These are phyloP conservation scores for Globisporangium nagaii DNA, from an alignment of 352 stramenopile species.

Conservation along the genomic window DNA sequence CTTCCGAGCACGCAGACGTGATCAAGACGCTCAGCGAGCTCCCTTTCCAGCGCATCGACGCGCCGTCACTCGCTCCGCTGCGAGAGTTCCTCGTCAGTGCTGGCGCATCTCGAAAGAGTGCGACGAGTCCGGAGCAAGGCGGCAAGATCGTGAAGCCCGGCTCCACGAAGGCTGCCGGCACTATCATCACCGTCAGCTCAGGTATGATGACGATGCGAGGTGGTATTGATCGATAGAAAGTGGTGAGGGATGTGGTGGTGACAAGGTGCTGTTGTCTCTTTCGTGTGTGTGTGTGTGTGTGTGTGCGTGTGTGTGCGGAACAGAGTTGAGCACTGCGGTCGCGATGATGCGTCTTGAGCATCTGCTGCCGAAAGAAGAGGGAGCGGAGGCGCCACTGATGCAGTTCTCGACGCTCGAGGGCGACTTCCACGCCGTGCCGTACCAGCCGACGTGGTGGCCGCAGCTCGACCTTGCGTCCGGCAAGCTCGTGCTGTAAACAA, in stretches of 20 bases:
- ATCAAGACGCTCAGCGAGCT: constrained; percentile 41
- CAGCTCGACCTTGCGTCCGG: constrained; percentile 59
- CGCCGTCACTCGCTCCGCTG: constrained; percentile 24
- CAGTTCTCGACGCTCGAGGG: constrained; percentile 64
- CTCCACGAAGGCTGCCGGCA: constrained; percentile 57
- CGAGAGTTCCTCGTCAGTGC: constrained; percentile 42
- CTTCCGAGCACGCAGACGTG: constrained; percentile 41
- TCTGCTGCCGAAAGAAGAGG: constrained; percentile 41
- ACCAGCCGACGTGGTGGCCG: constrained; percentile 73
- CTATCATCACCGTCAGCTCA: constrained; percentile 38
- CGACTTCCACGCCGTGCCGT: constrained; percentile 63
- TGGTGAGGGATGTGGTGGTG: too few relatives aligned
- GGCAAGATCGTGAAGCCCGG: constrained; percentile 49
- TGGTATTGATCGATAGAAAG: background rate
- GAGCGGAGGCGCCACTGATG: constrained; percentile 30
- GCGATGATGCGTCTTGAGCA: constrained; percentile 80
- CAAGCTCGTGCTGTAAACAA: constrained; percentile 55
- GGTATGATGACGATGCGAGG: constrained; percentile 13
- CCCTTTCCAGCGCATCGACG: constrained; percentile 56
- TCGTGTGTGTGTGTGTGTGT: too few relatives aligned
- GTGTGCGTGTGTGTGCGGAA: too few relatives aligned
- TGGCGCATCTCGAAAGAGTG: constrained; percentile 20
- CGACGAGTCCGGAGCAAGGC: constrained; percentile 22
- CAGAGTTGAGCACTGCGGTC: constrained; percentile 43
- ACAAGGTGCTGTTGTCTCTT: too few relatives aligned